Base-by-base conservation (phyloP, 2,329 filamentous ascomycete genomes). In the Sarocladium oryzae region DNA sequence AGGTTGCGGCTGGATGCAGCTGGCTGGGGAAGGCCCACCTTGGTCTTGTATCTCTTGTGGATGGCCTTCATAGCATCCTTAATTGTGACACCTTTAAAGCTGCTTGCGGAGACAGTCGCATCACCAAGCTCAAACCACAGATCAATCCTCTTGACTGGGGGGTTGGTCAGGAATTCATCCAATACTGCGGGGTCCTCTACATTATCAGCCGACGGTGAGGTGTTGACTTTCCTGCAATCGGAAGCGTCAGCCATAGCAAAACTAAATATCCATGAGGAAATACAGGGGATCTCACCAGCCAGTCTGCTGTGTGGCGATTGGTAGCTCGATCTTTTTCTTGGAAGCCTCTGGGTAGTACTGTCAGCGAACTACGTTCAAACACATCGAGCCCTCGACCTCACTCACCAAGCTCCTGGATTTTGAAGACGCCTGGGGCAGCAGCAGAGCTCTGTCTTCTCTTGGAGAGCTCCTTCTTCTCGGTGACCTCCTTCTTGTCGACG, bases 1-100 rank as follows among this genome's bases (percentile, higher is more conserved):
- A 21, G 9, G 7, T 43, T 20, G 38, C n/a, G 9, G 10, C 18
- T 43, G 9, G 18, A 15, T 20, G n/a, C 18, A 16, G 26, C 13
- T 36, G 4, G 15, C 8, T 35, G 16, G 3, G 5, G 13, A 37
- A 8, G 40, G 69, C 82, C 61, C 71, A 91, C 92, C 81, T 91
- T 86, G 83, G 96, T 96, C 81, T 95, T 95, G 78, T 89, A 95
- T 61, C 88, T 82, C 78, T 96, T 96, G 79, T 96, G 78, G 72
- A 97, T 96, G 63, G 89, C 92, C 69, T 96, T 91, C 68, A 96
- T 68, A 53, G 90, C 90, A 70, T 97, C 92, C 77, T 96, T 96
- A 78, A 97, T 92, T 52, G 92, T 97, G 59, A 97, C 90, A 52
- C 92, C 92, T 71, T 91, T 92, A 61, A 91, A 75, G 72, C 96